A percentile compares a stretch with the other conserved stretches of the same genome.
Conservation (phyloP, 257 asterid species). For the Ballota nigra region DNA sequence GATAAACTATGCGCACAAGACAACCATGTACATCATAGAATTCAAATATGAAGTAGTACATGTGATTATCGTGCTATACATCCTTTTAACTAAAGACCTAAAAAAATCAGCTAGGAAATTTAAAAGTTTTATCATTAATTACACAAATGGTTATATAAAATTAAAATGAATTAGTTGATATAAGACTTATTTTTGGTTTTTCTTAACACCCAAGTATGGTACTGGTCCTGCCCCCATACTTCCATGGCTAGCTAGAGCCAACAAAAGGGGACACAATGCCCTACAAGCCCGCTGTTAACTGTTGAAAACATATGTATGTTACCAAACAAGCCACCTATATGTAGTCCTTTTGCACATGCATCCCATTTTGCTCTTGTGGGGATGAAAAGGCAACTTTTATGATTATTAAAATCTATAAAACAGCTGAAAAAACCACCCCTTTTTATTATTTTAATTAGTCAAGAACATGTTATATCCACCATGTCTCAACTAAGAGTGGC, state of each 20-base stretch:
- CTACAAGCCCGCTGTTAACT: slow-evolving; percentile 29
- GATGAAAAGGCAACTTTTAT: slow-evolving; percentile 23
- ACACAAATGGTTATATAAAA: too few relatives aligned
- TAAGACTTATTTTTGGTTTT: background rate
- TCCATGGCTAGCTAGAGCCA: slow-evolving; percentile 27
- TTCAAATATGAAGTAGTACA: too few relatives aligned
- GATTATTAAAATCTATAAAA: slow-evolving; percentile 22
- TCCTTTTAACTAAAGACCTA: too few relatives aligned
- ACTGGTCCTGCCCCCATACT: slow-evolving; percentile 2
- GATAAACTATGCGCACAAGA: too few relatives aligned
- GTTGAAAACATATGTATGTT: slow-evolving; percentile 16
- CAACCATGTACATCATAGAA: too few relatives aligned
- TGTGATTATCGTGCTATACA: too few relatives aligned
- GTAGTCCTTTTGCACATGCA: slow-evolving; percentile 45
- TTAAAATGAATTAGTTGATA: background rate
- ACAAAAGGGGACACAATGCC: slow-evolving; percentile 29
- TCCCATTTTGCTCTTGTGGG: slow-evolving; percentile 40
- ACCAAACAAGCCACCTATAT: slow-evolving; percentile 32
- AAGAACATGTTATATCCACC: slow-evolving; percentile 22
- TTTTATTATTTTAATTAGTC: background rate
- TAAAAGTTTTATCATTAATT: too few relatives aligned
- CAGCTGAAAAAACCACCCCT: background rate
- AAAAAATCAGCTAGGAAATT: too few relatives aligned
- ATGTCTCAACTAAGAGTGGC: slow-evolving; percentile 13
- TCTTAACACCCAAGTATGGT: slow-evolving; percentile 16